Evolutionary conservation across 805 yeast species (phyloP).

Genomic region (Candida khao-thaluensis): DNA sequence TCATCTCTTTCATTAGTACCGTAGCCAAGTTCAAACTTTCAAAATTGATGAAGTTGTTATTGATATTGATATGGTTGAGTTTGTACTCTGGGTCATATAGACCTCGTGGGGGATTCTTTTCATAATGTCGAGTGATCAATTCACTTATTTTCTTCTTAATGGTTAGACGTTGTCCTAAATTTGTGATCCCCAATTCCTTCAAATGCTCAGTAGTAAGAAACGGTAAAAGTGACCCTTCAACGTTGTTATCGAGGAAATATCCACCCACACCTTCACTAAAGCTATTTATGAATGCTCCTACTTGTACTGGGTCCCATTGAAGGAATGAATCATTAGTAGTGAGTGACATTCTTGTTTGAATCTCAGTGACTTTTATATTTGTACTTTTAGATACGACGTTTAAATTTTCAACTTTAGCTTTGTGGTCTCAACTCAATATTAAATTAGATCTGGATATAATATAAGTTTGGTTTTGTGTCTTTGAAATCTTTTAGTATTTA

Average conservation of each 20-base stretch:
- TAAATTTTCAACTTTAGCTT: too few species aligned
- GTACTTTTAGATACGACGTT: too few species aligned
- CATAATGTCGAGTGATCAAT: constrained; percentile 41
- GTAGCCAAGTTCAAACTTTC: constrained; percentile 39
- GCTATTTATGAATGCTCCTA: constrained; percentile 31
- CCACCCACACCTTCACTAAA: constrained; percentile 21
- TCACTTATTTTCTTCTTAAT: constrained; percentile 61
- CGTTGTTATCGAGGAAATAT: constrained; percentile 53
- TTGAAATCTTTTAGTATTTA: too few species aligned
- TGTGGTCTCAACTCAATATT: too few species aligned
- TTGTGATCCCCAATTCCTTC: constrained; percentile 63
- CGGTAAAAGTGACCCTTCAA: constrained; percentile 72
- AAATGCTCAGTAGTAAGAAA: constrained; percentile 69
- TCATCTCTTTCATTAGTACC: constrained; percentile 36
- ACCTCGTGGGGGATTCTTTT: constrained; percentile 23
- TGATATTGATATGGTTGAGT: constrained; percentile 32
- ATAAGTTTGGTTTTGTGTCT: too few species aligned
- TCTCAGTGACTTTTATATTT: too few species aligned
- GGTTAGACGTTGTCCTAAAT: constrained; percentile 54
- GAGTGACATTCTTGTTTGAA: constrained; percentile 5
- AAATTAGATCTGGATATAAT: too few species aligned
- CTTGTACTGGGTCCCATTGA: constrained; percentile 48
- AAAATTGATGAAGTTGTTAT: constrained; percentile 34
- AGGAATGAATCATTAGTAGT: constrained; percentile 33
- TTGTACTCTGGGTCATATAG: constrained; percentile 28